Conservation (phyloP, 176 grass and related monocot genomes). For the Neostapfia colusana region DNA sequence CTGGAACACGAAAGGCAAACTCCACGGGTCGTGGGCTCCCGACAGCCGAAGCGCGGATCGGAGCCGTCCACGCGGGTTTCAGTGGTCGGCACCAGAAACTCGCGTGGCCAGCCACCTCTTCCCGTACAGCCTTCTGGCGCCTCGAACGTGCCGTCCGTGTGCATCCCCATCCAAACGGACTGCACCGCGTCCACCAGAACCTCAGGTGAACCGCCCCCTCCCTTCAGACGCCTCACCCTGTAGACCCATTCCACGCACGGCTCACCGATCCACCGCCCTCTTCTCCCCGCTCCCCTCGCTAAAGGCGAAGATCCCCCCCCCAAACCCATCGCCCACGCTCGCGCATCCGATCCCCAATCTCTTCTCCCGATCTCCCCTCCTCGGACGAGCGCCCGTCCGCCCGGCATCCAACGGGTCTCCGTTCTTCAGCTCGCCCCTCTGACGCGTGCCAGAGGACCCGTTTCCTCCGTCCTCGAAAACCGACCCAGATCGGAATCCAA, state of each 20-base stretch:
- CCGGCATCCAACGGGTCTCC: too few relatives aligned
- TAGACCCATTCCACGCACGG: conserved; percentile 21
- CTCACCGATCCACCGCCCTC: conserved; percentile 45
- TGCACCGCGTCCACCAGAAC: conserved; percentile 28
- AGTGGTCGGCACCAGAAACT: conserved; percentile 20
- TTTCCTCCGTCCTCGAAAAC: too few relatives aligned
- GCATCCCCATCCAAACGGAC: background rate
- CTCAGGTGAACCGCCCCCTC: accelerated
- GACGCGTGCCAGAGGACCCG: too few relatives aligned
- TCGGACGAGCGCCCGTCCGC: too few relatives aligned
- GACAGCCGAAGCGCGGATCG: conserved; percentile 10
- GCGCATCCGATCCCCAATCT: conserved; percentile 8
- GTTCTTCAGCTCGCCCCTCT: too few relatives aligned
- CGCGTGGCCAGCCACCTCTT: conserved; percentile 2
- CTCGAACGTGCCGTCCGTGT: conserved; percentile 45
- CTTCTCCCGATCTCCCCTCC: conserved; percentile 7
- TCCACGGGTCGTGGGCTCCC: background rate
- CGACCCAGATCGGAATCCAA: background rate
- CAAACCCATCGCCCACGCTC: background rate
- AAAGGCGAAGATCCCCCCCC: background rate
- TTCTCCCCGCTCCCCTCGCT: conserved; percentile 40
- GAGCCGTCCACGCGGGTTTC: conserved; percentile 30
- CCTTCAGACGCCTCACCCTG: background rate
- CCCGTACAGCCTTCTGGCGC: conserved; percentile 38
- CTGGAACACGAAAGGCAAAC: background rate